Base-by-base conservation (phyloP, 2,329 filamentous ascomycete genomes). In the Botrytis hyacinthi region DNA sequence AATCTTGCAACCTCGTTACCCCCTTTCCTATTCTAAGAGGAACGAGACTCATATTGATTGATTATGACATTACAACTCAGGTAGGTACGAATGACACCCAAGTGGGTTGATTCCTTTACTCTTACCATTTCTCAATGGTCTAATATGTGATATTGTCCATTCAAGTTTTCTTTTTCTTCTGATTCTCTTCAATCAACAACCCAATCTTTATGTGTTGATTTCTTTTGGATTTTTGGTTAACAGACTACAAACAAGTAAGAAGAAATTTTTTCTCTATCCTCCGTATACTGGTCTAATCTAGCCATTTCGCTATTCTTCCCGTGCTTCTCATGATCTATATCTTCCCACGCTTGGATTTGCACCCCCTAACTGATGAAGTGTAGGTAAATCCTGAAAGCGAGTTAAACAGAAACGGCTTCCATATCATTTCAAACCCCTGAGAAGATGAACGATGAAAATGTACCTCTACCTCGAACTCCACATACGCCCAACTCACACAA, bases 161-260 rank as follows among this genome's bases (percentile, higher is more conserved):
- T 32, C 16, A 3, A 57, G 18, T 69, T 48, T 57, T 29, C 29
- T 32, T 42, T 22, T n/a, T 20, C n/a, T 57, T 57, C 40, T 14
- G 2, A 57, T 68, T 32, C 48, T 40, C 14, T 42, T 26, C 48
- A 16, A 57, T 57, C 16, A 57, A 48, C 18, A 57, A 59, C 12
- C 10, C 20, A n/a, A 57, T 42, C 48, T 51, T 32, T 69, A 57
- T 48, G 26, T 57, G 48, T n/a, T 59, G n/a, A 48, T 32, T 18
- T 32, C 37, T 69, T 65, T 69, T 57, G 37, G 66, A 57, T 32
- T 69, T 69, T 69, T 57, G 66, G 48, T 69, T 69, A 69, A 68
- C 22, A 16, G 42, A 69, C 16, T 44, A 68, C 35, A 42, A 32
- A 37, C 54, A 42, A 59, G 66, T 69, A 16, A 18, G 10, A 16